Base-by-base conservation (phyloP, 805 yeast species). In the Scheffersomyces spartinae region DNA sequence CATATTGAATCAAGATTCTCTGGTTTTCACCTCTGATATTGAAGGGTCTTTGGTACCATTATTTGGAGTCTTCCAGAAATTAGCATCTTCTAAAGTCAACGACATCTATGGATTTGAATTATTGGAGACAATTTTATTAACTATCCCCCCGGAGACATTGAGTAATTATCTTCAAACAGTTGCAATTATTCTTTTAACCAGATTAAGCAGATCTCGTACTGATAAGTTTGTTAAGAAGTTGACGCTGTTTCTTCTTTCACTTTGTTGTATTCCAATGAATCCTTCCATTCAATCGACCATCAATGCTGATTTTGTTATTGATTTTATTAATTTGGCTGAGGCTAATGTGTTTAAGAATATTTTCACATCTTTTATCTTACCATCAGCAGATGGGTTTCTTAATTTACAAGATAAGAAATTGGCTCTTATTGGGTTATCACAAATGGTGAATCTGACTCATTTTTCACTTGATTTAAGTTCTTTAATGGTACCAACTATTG, bases 21-120 rank as follows among this genome's bases (percentile, higher is more conserved):
- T 42, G 3, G 42, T 51, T 2, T 67, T 68, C 34, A 51, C 54
- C 4, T 36, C 42, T 11, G 42, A 42, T 13, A 53, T 35, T 6
- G 45, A 42, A 15, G 60, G 36, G 41, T 56, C 7, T n/a, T 47
- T 84, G 21, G 69, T 80, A 18, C 94, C 96, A 3, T 68, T 91
- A 16, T 59, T 91, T 20, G 99, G 99, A 20, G 94, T 91, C n/a
- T 93, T 83, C 62, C 98, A 93, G 55, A 84, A 86, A 48, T 61
- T 91, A 36, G 72, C 91, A 26, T 74, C 95, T 1, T 83, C 96
- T 0, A 80, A 78, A 37, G 66, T 73, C 9, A 78, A 84, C 40
- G 97, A 91, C 41, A 54, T 55, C 19, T 67, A 72, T 40, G 97
- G 96, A 2, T 79, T 91, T 49, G 97, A 91, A 29, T 56, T 91